Conservation (phyloP, 495 filamentous ascomycete species). For the Hypoxylon fuscum region DNA sequence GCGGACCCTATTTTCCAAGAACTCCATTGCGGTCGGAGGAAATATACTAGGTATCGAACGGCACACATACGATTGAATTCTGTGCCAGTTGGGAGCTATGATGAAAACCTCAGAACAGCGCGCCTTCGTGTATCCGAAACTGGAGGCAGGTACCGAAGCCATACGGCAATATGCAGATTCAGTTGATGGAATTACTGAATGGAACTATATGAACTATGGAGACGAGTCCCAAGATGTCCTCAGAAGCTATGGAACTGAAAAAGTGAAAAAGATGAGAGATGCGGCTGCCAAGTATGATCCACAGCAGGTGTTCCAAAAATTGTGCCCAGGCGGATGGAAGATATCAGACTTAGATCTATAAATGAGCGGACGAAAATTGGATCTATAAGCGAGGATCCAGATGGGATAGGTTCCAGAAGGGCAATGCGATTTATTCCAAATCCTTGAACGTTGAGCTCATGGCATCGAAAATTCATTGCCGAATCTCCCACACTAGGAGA, state of each 20-base stretch:
- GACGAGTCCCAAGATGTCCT: constrained; percentile 54
- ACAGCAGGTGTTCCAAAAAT: constrained; percentile 56
- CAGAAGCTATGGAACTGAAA: constrained; percentile 57
- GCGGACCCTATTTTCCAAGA: constrained; percentile 42
- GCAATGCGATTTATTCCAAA: no score
- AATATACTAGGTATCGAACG: constrained; percentile 56
- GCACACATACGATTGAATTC: constrained; percentile 41
- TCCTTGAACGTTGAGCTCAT: no score
- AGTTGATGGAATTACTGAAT: constrained; percentile 33
- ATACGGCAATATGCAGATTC: constrained; percentile 24
- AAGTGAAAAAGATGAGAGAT: constrained; percentile 47
- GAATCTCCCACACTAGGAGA: no score
- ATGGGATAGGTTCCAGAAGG: no score
- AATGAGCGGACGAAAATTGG: no score
- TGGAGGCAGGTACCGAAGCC: constrained; percentile 17
- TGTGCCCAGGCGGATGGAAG: constrained; percentile 53
- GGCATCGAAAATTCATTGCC: no score
- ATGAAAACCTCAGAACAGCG: constrained; percentile 34
- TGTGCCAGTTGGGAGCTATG: constrained; percentile 23
- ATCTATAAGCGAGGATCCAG: no score
- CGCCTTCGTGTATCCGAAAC: constrained; percentile 16
- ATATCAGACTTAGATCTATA: constrained; percentile 7
- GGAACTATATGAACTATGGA: constrained; percentile 53
- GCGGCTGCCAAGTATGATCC: constrained; percentile 60
- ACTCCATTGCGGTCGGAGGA: background rate